Evolutionary conservation across 768 basidiomycete species (phyloP).

Genomic region (Pleurotus tuber-regium): DNA sequence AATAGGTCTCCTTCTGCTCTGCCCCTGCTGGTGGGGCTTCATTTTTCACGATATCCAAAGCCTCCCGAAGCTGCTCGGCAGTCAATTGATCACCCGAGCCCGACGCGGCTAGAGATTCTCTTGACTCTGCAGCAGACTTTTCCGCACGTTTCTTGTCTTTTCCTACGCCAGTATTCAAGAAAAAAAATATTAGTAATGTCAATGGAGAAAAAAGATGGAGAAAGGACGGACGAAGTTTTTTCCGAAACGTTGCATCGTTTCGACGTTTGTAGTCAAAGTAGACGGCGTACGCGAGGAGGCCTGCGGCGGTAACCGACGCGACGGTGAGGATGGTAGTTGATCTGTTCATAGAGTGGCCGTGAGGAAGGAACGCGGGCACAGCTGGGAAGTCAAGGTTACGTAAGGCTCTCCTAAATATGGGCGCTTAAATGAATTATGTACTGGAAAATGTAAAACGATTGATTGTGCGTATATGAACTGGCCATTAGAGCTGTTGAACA

Average conservation of each 20-base stretch:
- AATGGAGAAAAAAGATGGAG: constrained; percentile 12
- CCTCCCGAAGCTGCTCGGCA: constrained; percentile 56
- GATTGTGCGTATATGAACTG: too few species aligned
- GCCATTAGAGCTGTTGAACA: too few species aligned
- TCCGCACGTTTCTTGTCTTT: constrained; percentile 91
- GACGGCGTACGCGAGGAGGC: constrained; percentile 75
- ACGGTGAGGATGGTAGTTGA: constrained; percentile 34
- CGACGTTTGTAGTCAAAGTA: constrained; percentile 96
- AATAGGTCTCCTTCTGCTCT: constrained; percentile 83
- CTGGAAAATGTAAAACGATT: too few species aligned
- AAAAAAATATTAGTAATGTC: constrained; percentile 8
- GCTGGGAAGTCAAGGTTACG: neutral
- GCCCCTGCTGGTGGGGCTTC: constrained; percentile 69
- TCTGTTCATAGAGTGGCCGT: constrained; percentile 25
- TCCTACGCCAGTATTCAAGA: constrained; percentile 62
- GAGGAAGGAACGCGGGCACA: neutral
- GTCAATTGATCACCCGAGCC: constrained; percentile 29
- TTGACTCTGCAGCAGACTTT: constrained; percentile 58
- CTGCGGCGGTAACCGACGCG: constrained; percentile 50
- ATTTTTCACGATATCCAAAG: constrained; percentile 61
- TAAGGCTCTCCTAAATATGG: neutral
- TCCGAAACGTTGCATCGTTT: constrained; percentile 85
- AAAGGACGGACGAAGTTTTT: constrained; percentile 64
- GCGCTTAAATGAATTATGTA: neutral
- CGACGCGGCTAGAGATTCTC: constrained; percentile 33